phyloP scores from a whole-genome alignment of 192 early-diverging fungal species.

The Linnemannia zychae region DNA sequence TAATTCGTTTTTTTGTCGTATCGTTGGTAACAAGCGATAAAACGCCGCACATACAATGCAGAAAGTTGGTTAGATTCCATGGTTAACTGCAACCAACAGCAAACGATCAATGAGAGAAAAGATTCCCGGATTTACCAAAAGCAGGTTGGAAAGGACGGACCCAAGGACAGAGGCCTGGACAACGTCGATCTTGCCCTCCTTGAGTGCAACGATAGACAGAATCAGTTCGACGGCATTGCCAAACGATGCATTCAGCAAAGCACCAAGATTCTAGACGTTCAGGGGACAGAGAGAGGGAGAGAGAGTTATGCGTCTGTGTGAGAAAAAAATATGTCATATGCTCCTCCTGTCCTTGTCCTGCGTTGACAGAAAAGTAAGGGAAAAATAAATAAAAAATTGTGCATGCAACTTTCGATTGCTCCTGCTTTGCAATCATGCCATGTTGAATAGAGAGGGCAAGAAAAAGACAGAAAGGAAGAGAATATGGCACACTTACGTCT shows the following conservation, averaged over 20 bases:
- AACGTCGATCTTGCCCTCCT: conserved; percentile 81
- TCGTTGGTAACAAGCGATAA: neutral
- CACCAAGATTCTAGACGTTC: conserved; percentile 75
- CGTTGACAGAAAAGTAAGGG: too few species aligned
- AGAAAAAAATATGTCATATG: neutral
- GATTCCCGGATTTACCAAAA: conserved; percentile 64
- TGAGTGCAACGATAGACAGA: conserved; percentile 85
- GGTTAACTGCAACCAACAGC: neutral
- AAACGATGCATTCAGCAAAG: conserved; percentile 81
- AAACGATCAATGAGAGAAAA: neutral
- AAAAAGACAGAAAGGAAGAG: neutral
- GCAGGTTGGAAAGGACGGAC: conserved; percentile 90
- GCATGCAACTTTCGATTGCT: neutral
- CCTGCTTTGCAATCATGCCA: neutral
- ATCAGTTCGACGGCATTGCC: conserved; percentile 93
- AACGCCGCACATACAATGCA: too few species aligned
- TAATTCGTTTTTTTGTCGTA: conserved; percentile 12
- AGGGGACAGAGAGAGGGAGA: neutral
- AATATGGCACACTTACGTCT: conserved; percentile 37
- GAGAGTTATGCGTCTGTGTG: neutral
- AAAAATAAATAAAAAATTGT: neutral
- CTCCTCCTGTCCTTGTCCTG: neutral
- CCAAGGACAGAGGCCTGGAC: conserved; percentile 93
- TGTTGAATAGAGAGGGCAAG: neutral
- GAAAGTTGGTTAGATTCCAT: neutral